Percentiles rank a stretch among this genome's conserved stretches.
phyloP scores from a whole-genome alignment of 2,329 filamentous ascomycete species.

The Bisporella sp. region DNA sequence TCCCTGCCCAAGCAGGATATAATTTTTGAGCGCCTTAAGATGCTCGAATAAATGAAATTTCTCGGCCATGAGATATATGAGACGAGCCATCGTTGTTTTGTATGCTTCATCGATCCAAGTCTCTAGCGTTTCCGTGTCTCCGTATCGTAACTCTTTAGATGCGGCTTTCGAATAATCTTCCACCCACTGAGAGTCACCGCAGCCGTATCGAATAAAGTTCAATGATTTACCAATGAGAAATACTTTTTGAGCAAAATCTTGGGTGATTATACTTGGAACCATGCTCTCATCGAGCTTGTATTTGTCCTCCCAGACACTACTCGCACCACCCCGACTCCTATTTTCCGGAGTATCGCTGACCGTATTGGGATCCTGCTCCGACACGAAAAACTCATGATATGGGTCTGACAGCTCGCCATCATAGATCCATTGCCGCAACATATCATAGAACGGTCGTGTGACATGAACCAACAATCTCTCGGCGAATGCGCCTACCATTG shows the following conservation, averaged over 20 bases:
- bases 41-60: constrained; percentile 96
- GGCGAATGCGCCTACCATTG: constrained; percentile 87
- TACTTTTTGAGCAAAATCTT: constrained; percentile 91
- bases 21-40: constrained; percentile 84
- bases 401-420: constrained; percentile 97
- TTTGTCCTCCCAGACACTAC: constrained; percentile 97
- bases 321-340: constrained; percentile 54
- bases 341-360: constrained; percentile 37
- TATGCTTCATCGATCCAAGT: constrained; percentile 95
- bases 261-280: constrained; percentile 88
- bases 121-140: constrained; percentile 86
- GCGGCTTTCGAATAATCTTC: constrained; percentile 90
- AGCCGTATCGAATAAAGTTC: constrained; percentile 96
- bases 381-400: constrained; percentile 91
- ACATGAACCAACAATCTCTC: constrained; percentile 82
- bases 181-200: constrained; percentile 90
- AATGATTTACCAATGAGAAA: constrained; percentile 96
- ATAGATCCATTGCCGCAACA: constrained; percentile 95
- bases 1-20: constrained; percentile 87
- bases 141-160: constrained; percentile 86
- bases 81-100: constrained; percentile 92
- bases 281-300: constrained; percentile 80
- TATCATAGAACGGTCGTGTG: constrained; percentile 92
- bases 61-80: constrained; percentile 87
- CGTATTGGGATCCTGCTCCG: constrained; percentile 61